Evolutionary conservation across 345 rosid species (phyloP), one percentile per base, ranked within the genome.

Genomic region (Brassica carinata): DNA sequence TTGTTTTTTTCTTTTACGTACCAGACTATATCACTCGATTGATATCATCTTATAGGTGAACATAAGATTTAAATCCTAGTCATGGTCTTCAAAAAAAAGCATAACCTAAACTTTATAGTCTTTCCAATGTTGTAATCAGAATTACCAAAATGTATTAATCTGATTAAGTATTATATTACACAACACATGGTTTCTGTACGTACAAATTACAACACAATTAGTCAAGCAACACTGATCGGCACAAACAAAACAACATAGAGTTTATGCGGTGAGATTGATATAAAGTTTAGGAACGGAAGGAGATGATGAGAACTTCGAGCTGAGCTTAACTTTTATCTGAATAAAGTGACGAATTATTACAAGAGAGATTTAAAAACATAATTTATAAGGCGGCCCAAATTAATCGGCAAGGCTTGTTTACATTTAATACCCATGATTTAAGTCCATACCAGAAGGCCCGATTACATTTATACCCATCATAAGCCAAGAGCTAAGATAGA

Each of bases 401-500:
- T 36, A 5, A 62, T 8, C 8, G 13, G 3, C 3, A 0, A 66
- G 43, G 79, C 79, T 57, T 40, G 38, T 51, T 53, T 7, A 19
- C 1, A 31, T 1, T 1, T 29, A 62, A 26, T n/a, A 0, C 36
- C 17, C 23, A 23, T 17, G 36, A 36, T 8, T 3, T 64, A 7
- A 65, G 2, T 13, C 57, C 8, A 19, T 53, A 67, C 17, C 5
- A 57, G 11, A 66, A 34, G 23, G 34, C 65, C 72, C 72, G 66
- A 0, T 9, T 38, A 38, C 9, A 38, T 11, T 23, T 0, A 23
- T 23, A 23, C 26, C 19, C 88, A 91, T 62, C 97, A 96, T 8
- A 93, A 91, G 81, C 83, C 84, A 76, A 64, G 79, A 2, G 85
- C 83, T 79, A 88, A 79, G 69, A 87, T 80, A 72, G 98, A 94